These are phyloP conservation scores for Gliomastix tumulicola DNA, from an alignment of 2,329 filamentous ascomycete species.

Conservation along the genomic window DNA sequence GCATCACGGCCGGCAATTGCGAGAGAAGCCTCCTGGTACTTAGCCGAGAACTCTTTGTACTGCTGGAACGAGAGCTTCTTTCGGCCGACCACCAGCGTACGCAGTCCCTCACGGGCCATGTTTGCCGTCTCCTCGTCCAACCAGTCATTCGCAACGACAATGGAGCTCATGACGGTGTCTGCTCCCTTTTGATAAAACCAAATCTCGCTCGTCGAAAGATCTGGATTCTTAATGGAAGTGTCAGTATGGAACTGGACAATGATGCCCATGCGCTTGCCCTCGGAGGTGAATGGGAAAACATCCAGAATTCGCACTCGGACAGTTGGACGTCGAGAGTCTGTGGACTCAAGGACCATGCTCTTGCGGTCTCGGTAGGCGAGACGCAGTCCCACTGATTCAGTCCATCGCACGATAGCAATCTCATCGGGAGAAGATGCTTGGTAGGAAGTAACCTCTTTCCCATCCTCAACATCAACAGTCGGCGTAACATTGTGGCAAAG, in stretches of 20 bases:
- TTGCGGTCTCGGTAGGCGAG: constrained; percentile 81
- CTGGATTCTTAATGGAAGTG: constrained; percentile 36
- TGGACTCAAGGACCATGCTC: constrained; percentile 74
- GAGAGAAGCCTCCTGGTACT: constrained; percentile 73
- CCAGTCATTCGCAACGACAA: constrained; percentile 96
- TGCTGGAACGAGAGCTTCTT: constrained; percentile 73
- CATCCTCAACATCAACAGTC: constrained; percentile 68
- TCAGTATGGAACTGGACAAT: constrained; percentile 76
- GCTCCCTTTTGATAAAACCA: constrained; percentile 99
- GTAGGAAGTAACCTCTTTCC: constrained; percentile 72
- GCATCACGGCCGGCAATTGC: constrained; percentile 73
- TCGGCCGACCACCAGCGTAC: constrained; percentile 91
- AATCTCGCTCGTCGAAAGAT: constrained; percentile 64
- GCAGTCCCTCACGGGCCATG: constrained; percentile 93
- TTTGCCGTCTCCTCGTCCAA: constrained; percentile 98
- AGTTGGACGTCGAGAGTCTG: constrained; percentile 64
- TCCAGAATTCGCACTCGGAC: constrained; percentile 87
- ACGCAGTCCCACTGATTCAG: constrained; percentile 82
- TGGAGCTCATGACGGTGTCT: constrained; percentile 95
- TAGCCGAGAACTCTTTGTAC: constrained; percentile 71
- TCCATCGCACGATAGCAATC: constrained; percentile 96
- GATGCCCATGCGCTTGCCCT: constrained; percentile 97
- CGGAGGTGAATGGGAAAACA: constrained; percentile 94
- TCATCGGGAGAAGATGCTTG: constrained; percentile 97
- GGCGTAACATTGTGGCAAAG: constrained; percentile 97